Evolutionary conservation across 2,329 filamentous ascomycete genomes (phyloP).

Genomic region (Cladorrhinum sp.): DNA sequence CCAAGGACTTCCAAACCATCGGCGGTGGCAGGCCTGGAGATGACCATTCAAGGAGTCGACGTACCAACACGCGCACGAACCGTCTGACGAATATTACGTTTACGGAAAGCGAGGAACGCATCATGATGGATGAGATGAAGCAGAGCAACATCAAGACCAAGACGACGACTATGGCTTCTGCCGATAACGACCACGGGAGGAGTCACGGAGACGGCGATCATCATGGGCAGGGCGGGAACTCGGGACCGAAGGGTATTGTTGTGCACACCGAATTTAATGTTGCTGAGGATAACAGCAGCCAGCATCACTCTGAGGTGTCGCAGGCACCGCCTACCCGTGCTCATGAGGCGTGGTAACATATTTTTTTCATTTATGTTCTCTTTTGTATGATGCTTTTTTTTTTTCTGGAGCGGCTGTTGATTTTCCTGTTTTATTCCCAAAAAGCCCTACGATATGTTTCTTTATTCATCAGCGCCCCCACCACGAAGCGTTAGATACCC

Average conservation of each 20-base stretch:
- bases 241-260: slow-evolving; percentile 7
- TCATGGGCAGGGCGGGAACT: background rate
- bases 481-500: too few species aligned
- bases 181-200: background rate
- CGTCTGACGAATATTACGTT: slow-evolving; percentile 15
- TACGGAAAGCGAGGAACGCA: slow-evolving; percentile 18
- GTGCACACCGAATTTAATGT: slow-evolving; percentile 12
- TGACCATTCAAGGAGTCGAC: background rate
- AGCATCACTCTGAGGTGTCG: background rate
- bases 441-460: too few species aligned
- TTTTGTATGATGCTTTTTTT: too few species aligned
- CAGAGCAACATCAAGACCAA: slow-evolving; percentile 1
- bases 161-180: background rate
- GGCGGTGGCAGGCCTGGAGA: background rate
- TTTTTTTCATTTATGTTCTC: too few species aligned
- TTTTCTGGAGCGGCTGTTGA: background rate
- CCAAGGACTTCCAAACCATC: slow-evolving; percentile 38
- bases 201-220: background rate
- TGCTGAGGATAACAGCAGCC: slow-evolving; percentile 11
- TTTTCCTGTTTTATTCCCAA: background rate
- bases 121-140: slow-evolving; percentile 12
- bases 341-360: background rate
- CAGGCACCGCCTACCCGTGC: background rate
- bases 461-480: too few species aligned
- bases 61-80: slow-evolving; percentile 5